Evolutionary conservation across 805 yeast species (phyloP), one percentile per base, ranked within the genome.

Genomic region (Grigorovia transvaalensis): DNA sequence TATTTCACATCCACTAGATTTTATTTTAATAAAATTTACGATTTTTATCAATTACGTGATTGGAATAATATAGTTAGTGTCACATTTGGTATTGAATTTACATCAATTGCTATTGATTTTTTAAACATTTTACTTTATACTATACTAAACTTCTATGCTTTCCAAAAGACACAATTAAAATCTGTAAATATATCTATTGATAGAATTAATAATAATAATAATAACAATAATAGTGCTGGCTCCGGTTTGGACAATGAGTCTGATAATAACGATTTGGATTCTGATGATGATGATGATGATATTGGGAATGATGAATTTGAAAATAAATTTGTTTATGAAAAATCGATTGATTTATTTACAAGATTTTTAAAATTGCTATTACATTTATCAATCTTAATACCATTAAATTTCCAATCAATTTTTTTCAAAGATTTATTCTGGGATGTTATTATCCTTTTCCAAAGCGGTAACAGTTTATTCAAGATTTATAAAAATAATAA

Each of bases 21-120:
- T 20, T 49, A 44, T 20, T 47, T 47, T 19, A n/a, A 47, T 23
- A 40, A 20, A n/a, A 19, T 38, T 55, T 74, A 72, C 51, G 76
- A 76, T 41, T 69, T 51, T 41, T 54, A 53, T 56, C 74, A 72
- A 51, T 75, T 76, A 41, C 68, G 50, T 23, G 53, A 53, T 9
- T 27, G 8, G 17, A 19, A 35, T 15, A 20, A 46, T 46, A 13
- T 18, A 77, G 80, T 46, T 74, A 79, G 3, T 80, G 69, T 85
- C 44, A 73, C 84, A 50, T 82, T 87, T 64, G 90, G 89, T 1
- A 82, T 87, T 63, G 93, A 87, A 60, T 83, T 84, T 61, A 82
- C 85, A 2, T 71, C 87, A 53, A 71, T 84, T 54, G 76, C 78
- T 20, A 72, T 84, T 35, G 82, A 80, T 46, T 63, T 79, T 27